Base-by-base conservation (phyloP, 1,284 basidiomycete genomes). In the Naganishia albida region DNA sequence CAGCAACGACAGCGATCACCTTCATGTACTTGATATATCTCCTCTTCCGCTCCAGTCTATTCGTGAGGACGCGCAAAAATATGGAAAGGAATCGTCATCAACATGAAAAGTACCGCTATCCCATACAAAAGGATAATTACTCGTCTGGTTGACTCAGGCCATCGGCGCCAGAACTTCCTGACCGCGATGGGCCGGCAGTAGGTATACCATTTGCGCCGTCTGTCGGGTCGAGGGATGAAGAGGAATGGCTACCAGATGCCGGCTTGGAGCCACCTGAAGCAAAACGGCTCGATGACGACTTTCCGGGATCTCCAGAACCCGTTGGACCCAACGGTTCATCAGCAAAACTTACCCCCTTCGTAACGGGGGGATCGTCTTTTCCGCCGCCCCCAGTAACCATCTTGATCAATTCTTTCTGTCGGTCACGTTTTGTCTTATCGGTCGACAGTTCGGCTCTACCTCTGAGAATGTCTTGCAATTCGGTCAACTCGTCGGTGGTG, bases 1-100 rank as follows among this genome's bases (percentile, higher is more conserved):
- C 65, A 6, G 65, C 54, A 44, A 67, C 65, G 30, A 48, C 43
- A n/a, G 63, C 38, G 23, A 62, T 30, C 62, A 67, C 57, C 48
- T 59, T 53, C 59, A 62, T 57, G 28, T 67, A 62, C 26, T 53
- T 63, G 7, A 67, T 48, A n/a, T 26, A 43, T 7, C 43, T 63
- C 40, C 52, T 38, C 50, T 65, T 60, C 43, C 46, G 38, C 7
- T 10, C 42, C 28, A 65, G 30, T 2, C 64, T 65, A 59, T 26
- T 18, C 10, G 6, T 1, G 7, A n/a, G 42, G 42, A 7, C 34
- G 4, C 18, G 10, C 34, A 38, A 38, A 34, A n/a, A 18, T 18
- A 16, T n/a, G 20, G 3, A 13, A 28, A 10, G 23, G n/a, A 23
- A 48, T 48, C 20, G 23, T 48, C 20, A 48, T 20, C 20, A 48